Base-by-base conservation (phyloP, 2,329 filamentous ascomycete genomes). In the Diaporthe sp. region DNA sequence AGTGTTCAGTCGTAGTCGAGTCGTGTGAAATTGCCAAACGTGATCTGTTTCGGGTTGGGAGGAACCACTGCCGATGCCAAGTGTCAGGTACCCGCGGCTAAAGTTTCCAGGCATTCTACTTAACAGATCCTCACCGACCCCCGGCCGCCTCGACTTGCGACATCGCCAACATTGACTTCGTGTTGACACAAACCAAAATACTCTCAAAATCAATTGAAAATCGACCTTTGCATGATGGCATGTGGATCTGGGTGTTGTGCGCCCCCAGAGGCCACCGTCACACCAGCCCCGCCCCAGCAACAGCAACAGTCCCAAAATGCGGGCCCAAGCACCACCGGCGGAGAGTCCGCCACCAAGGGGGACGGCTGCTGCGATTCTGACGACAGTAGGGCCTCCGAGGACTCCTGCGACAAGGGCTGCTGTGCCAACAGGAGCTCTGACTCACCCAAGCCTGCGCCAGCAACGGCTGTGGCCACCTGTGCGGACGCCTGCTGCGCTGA, bases 181-280 rank as follows among this genome's bases (percentile, higher is more conserved):
- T 13, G 1, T 39, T 8, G 34, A 69, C 15, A 55, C 15, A 42
- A 25, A 39, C 22, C n/a, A 53, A 25, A 0, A 25, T 17, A 22
- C 37, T 42, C 34, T 28, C 4, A 42, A 7, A 19, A 68, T 19
- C 49, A 39, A 13, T 28, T 53, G 13, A 42, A 37, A 39, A 28
- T 6, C 34, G 19, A 37, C 13, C 15, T 39, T 4, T 42, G 65
- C 49, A 53, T 31, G 4, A 69, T 55, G 65, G 65, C 65, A 12
- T 69, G 65, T 49, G 65, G 65, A 25, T 69, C 65, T 31, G 65
- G 65, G 49, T 69, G 65, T 10, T 69, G 65, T 37, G 49, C 65
- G 12, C 34, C 65, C 15, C 49, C 65, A 22, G 65, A 53, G 46
- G 34, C 65, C 34, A 13, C 34, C 49, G 19, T n/a, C 22, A 55